Conservation (phyloP, 1,284 basidiomycete species). For the Mycena citricolor region DNA sequence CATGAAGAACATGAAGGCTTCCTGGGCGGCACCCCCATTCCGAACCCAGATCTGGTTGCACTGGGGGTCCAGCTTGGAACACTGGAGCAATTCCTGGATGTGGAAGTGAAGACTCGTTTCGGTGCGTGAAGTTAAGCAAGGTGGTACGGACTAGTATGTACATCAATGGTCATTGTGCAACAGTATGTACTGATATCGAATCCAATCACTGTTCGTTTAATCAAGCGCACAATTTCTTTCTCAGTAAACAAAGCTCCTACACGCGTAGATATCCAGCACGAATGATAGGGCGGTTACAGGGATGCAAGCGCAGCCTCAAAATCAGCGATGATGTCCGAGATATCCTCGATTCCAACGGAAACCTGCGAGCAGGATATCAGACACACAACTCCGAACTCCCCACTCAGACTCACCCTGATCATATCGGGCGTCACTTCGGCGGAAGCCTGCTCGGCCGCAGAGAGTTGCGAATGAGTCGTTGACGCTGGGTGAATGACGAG, state of each 20-base stretch:
- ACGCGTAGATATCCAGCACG: not conserved
- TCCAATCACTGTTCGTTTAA: too few relatives aligned
- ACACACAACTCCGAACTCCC: not conserved
- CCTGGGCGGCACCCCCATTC: slow-evolving; percentile 22
- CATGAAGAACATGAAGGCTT: too few relatives aligned
- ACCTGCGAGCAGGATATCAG: slow-evolving; percentile 24
- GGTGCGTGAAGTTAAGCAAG: too few relatives aligned
- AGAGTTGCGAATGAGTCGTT: slow-evolving; percentile 86
- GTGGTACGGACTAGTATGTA: too few relatives aligned
- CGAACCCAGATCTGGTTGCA: slow-evolving; percentile 29
- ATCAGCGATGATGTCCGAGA: slow-evolving; percentile 83
- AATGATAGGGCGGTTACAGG: too few relatives aligned
- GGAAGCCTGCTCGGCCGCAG: slow-evolving; percentile 63
- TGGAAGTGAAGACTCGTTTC: slow-evolving; percentile 13
- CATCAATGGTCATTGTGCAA: too few relatives aligned
- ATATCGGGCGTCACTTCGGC: slow-evolving; percentile 82
- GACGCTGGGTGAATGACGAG: slow-evolving; percentile 81
- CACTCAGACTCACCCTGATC: slow-evolving; percentile 58
- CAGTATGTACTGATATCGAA: too few relatives aligned
- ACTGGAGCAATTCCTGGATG: slow-evolving; percentile 24
- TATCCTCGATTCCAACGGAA: slow-evolving; percentile 77
- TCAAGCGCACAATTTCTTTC: too few relatives aligned
- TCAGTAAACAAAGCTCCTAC: slow-evolving; percentile 2
- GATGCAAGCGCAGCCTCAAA: slow-evolving; percentile 66
- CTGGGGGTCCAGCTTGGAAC: slow-evolving; percentile 32